Evolutionary conservation across 2,329 filamentous ascomycete species (phyloP).

Genomic region (Lasiodiplodia sp.): DNA sequence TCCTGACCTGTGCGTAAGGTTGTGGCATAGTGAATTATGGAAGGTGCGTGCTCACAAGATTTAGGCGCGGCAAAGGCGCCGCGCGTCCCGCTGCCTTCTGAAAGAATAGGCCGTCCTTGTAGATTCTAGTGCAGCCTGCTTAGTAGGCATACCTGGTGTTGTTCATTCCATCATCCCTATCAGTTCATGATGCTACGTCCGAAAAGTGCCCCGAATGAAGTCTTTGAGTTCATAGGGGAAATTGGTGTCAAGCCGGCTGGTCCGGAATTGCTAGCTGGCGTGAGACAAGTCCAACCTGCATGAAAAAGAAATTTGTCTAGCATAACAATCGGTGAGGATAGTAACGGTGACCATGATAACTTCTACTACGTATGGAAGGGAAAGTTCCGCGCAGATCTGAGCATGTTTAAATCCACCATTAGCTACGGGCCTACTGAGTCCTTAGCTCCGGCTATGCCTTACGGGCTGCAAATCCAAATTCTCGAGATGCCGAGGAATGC

Average conservation of each 20-base stretch:
- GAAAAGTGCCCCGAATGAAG: not conserved
- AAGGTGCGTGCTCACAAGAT: constrained; percentile 3
- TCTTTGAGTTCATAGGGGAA: not conserved
- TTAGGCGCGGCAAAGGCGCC: not conserved
- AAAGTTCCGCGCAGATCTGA: not conserved
- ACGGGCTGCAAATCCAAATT: not conserved
- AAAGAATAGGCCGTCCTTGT: not conserved
- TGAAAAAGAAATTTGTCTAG: not conserved
- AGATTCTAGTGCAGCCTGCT: not conserved
- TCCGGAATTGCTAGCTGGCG: not conserved
- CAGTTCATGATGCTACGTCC: not conserved
- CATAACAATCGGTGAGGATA: not conserved
- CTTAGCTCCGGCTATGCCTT: not conserved
- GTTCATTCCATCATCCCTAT: not conserved
- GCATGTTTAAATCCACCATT: not conserved
- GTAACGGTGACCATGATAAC: not conserved
- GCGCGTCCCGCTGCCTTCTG: not conserved
- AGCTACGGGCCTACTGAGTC: too few relatives aligned
- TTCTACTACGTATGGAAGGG: not conserved
- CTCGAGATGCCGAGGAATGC: not conserved
- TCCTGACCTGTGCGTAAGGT: not conserved
- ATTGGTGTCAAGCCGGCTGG: not conserved
- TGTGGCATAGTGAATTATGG: not conserved
- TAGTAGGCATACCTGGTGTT: not conserved
- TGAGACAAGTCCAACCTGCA: not conserved